phyloP scores from a whole-genome alignment of 2,329 filamentous ascomycete genomes.

The Tolypocladium endophyticum region DNA sequence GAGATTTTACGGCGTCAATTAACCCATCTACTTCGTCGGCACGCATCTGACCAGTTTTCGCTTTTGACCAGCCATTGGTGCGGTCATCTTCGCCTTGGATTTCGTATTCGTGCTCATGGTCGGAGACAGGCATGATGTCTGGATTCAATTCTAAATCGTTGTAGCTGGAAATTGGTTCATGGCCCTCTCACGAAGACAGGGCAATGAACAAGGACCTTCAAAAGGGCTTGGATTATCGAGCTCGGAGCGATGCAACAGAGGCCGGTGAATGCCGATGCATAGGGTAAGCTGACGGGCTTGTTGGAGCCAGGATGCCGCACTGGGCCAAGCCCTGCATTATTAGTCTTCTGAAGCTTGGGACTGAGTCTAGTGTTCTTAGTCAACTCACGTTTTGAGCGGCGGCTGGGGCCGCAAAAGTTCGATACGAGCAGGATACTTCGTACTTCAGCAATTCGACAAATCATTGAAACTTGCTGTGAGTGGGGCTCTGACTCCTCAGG shows the following conservation, averaged over 20 bases:
- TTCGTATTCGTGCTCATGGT: not conserved
- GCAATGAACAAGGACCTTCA: not conserved
- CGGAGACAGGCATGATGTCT: not conserved
- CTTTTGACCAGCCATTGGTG: not conserved
- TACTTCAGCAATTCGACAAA: not conserved
- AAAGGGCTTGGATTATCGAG: not conserved
- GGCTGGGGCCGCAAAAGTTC: not conserved
- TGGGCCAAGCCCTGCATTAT: not conserved
- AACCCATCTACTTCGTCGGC: constrained; percentile 2
- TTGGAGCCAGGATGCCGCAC: not conserved
- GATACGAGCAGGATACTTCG: not conserved
- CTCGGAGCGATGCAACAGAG: not conserved
- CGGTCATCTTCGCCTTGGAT: not conserved
- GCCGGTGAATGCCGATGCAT: not conserved
- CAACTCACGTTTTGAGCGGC: not conserved
- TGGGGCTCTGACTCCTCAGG: not conserved
- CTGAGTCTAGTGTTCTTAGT: not conserved
- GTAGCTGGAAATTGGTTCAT: not conserved
- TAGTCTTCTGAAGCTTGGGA: not conserved
- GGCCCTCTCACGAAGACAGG: not conserved
- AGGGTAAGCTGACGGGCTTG: not conserved
- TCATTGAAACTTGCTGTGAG: not conserved
- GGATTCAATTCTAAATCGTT: not conserved
- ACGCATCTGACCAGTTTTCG: not conserved
- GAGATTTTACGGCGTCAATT: not conserved